Base-by-base conservation (phyloP, 768 basidiomycete genomes). In the Butyriboletus loyo region DNA sequence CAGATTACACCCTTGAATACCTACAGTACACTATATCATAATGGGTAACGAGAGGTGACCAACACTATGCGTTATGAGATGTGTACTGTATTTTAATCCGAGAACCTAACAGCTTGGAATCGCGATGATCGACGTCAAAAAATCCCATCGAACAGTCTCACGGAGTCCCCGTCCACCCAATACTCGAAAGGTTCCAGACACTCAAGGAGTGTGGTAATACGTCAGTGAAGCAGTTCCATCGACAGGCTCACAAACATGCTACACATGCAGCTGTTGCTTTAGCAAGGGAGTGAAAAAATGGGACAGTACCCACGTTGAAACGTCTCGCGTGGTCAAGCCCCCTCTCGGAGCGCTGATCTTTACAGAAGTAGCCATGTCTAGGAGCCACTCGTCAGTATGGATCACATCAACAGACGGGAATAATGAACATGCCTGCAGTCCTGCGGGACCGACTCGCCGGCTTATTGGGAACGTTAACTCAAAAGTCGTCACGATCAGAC, bases 361-460 rank as follows among this genome's bases (percentile, higher is more conserved):
- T 49, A 28, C 57, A 60, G 19, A 32, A 49, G 31, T 47, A 58
- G 19, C 53, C 58, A 19, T 55, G 50, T 37, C 58, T 60, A 6
- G n/a, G 3, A 30, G 2, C 14, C 21, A 39, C 27, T 35, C 19
- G 15, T 59, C 37, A 48, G 21, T 7, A 27, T 9, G 24, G 21
- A 11, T 22, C 11, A 5, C 13, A 14, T 35, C 5, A 28, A 39
- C 6, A 22, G 15, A 25, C 9, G 11, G 30, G 28, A 53, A 10
- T n/a, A 11, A 30, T 46, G 21, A 40, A 50, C 50, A 19, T 48
- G 14, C 53, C 36, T 55, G 50, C 58, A 60, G 34, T 60, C 47
- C 27, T 44, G n/a, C 6, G 38, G 28, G 17, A 34, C 19, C 5
- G 43, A n/a, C 24, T 21, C 3, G 32, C 25, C 34, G 2, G 19